phyloP scores from a whole-genome alignment of 768 basidiomycete genomes.

The Xerocomellus dryophilus region DNA sequence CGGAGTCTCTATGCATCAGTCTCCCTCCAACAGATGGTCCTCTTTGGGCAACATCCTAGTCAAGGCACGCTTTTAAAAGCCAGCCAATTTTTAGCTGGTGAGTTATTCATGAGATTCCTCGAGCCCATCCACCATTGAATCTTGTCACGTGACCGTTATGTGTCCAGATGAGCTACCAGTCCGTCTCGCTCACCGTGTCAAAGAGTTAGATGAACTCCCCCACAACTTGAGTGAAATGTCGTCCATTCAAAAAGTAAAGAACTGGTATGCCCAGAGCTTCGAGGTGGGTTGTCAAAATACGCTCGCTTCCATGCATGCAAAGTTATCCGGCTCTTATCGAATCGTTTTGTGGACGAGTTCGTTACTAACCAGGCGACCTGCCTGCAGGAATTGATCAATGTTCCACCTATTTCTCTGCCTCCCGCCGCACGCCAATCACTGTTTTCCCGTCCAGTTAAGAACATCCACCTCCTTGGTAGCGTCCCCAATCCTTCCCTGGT shows the following conservation, averaged over 20 bases:
- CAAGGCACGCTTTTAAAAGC: constrained; percentile 94
- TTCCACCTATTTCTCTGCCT: constrained; percentile 74
- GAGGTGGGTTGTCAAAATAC: constrained; percentile 56
- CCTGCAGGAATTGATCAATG: constrained; percentile 80
- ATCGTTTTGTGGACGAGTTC: neutral
- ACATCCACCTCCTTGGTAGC: constrained; percentile 61
- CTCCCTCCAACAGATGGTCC: constrained; percentile 95
- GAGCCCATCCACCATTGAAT: neutral
- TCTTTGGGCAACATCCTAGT: constrained; percentile 93
- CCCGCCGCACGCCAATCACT: constrained; percentile 65
- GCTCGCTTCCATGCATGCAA: neutral
- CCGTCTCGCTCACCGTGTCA: constrained; percentile 90
- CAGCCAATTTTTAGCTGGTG: constrained; percentile 82
- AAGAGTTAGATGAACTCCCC: constrained; percentile 92
- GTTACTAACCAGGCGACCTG: neutral
- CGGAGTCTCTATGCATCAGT: constrained; percentile 46
- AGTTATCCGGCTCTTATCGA: neutral
- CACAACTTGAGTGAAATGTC: constrained; percentile 90
- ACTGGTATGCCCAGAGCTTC: constrained; percentile 99
- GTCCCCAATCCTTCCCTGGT: constrained; percentile 75
- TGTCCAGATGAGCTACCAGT: constrained; percentile 86
- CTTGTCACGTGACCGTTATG: neutral
- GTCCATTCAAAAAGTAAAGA: constrained; percentile 89
- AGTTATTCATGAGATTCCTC: constrained; percentile 9
- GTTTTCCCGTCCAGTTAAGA: constrained; percentile 43